Percentiles rank a stretch among this genome's conserved stretches.
Evolutionary conservation across 2,329 filamentous ascomycete genomes (phyloP).

Genomic region (Penicillium sp.): DNA sequence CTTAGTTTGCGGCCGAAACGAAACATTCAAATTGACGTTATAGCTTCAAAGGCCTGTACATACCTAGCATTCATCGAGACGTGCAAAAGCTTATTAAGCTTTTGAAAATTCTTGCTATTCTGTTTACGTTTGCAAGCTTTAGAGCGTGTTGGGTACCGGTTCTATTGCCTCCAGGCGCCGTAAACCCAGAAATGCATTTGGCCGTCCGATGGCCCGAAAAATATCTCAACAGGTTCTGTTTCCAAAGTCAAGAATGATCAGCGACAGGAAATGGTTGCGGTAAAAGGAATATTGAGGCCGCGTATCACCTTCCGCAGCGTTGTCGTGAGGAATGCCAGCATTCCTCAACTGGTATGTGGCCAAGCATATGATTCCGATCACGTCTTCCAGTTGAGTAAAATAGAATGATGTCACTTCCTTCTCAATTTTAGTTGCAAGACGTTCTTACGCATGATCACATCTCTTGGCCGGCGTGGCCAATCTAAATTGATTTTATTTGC

Average conservation of each 20-base stretch:
- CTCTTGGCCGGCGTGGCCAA: neutral
- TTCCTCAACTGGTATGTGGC: conserved; percentile 12
- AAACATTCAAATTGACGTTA: no score
- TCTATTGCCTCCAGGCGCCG: no score
- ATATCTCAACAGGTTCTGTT: neutral
- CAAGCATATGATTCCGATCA: neutral
- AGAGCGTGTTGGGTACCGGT: no score
- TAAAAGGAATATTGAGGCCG: neutral
- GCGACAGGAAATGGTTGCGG: conserved; percentile 6
- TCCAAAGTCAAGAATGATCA: conserved; percentile 1
- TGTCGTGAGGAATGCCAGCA: conserved; percentile 12
- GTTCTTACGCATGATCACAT: neutral
- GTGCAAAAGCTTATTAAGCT: no score
- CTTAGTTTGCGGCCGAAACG: no score
- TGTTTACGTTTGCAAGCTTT: no score
- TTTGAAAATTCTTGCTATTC: no score
- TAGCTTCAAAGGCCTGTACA: no score
- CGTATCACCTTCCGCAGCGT: neutral
- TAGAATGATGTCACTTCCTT: neutral
- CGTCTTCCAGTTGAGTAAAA: neutral
- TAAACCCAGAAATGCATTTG: no score
- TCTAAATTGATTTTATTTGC: neutral
- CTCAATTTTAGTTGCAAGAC: neutral
- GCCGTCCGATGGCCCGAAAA: no score
- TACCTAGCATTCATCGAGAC: no score